These are phyloP conservation scores for Aspergillus amoenus DNA, from an alignment of 2,329 filamentous ascomycete species.

Conservation along the genomic window DNA sequence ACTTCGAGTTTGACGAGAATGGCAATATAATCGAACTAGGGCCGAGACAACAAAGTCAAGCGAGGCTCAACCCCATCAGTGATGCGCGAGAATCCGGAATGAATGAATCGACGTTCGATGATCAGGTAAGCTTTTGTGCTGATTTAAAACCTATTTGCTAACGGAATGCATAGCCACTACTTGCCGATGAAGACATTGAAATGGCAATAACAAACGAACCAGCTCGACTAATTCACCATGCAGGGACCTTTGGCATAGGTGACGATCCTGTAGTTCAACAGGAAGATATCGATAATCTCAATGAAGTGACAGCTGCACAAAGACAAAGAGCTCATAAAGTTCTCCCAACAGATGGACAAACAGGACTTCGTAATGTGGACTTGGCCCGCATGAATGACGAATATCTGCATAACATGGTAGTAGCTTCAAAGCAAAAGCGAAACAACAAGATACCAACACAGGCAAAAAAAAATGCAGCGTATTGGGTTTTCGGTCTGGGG, in stretches of 20 bases:
- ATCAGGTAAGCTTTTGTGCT: conserved; percentile 10
- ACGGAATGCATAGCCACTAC: conserved; percentile 22
- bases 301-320: conserved; percentile 25
- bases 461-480: conserved; percentile 63
- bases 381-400: conserved; percentile 58
- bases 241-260: not conserved
- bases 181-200: conserved; percentile 31
- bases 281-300: not conserved
- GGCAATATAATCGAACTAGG: conserved; percentile 57
- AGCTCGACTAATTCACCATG: not conserved
- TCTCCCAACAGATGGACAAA: conserved; percentile 49
- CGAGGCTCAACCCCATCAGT: conserved; percentile 23
- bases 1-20: conserved; percentile 62
- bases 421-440: conserved; percentile 46
- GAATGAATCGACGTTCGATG: conserved; percentile 35
- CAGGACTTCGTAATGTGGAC: conserved; percentile 57
- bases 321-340: conserved; percentile 37
- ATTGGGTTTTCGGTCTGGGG: conserved; percentile 60
- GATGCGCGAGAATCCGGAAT: conserved; percentile 33
- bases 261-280: not conserved
- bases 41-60: conserved; percentile 7
- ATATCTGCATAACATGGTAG: conserved; percentile 62
- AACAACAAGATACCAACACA: conserved; percentile 42
- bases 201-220: conserved; percentile 3
- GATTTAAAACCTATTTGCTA: not conserved